Percentiles rank a stretch among this genome's conserved stretches.
These are phyloP conservation scores for Pythium rhizo-oryzae DNA, from an alignment of 352 stramenopile species.

Conservation along the genomic window DNA sequence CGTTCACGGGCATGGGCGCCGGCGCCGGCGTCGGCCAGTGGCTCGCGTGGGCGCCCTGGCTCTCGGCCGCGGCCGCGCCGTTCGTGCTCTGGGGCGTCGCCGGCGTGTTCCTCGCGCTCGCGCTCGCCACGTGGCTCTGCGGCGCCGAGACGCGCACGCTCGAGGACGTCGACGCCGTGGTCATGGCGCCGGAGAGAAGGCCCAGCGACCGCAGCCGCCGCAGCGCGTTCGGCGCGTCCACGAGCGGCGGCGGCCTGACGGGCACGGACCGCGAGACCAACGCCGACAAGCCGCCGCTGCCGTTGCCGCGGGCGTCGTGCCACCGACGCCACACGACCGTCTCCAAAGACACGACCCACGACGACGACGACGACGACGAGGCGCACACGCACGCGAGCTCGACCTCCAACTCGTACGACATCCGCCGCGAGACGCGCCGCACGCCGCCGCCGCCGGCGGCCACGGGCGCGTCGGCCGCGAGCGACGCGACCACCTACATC, in stretches of 20 bases:
- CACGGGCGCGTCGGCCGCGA: slow-evolving; percentile 4
- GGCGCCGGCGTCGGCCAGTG: slow-evolving; percentile 21
- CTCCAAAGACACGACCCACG: slow-evolving; percentile 20
- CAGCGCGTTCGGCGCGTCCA: neutral
- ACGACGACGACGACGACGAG: slow-evolving; percentile 11
- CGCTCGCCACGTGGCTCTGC: slow-evolving; percentile 11
- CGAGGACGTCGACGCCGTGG: slow-evolving; percentile 26
- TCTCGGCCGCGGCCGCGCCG: neutral
- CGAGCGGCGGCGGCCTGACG: too few species aligned
- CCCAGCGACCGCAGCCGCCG: neutral
- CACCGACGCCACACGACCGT: slow-evolving; percentile 5
- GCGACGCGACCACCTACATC: slow-evolving; percentile 23
- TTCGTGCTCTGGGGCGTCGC: slow-evolving; percentile 25
- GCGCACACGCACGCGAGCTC: neutral
- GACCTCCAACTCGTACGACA: neutral
- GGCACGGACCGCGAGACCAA: slow-evolving; percentile 16
- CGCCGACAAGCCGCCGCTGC: slow-evolving; percentile 16
- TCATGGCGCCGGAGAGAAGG: neutral
- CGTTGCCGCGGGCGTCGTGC: neutral
- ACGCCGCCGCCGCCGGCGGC: neutral
- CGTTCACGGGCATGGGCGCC: slow-evolving; percentile 18
- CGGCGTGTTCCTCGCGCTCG: slow-evolving; percentile 7
- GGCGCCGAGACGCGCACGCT: slow-evolving; percentile 22
- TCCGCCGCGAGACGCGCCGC: neutral
- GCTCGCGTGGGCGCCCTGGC: slow-evolving; percentile 17